Evolutionary conservation across 306 rosid genomes (phyloP).

Genomic region (Malus fusca): DNA sequence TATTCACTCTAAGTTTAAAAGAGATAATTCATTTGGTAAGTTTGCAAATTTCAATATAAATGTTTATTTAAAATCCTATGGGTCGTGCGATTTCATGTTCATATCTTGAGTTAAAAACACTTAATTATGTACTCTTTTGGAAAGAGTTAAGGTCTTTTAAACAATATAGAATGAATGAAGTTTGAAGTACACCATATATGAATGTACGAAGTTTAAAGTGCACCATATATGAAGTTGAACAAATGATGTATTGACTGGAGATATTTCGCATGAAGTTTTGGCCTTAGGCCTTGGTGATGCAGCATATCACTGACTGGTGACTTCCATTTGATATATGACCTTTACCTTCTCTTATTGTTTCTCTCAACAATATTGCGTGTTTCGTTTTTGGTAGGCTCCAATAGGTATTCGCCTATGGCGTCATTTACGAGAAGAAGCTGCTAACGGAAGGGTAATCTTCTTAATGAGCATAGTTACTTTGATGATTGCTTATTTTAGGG

Average conservation of each 20-base stretch:
- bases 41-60: neutral
- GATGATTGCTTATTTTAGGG: conserved; percentile 14
- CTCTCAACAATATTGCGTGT: conserved; percentile 8
- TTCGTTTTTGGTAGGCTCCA: conserved; percentile 63
- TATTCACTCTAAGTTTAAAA: conserved; percentile 40
- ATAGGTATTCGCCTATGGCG: conserved; percentile 67
- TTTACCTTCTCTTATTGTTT: neutral
- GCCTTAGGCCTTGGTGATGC: neutral
- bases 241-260: neutral
- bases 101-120: neutral
- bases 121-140: neutral
- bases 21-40: conserved; percentile 70
- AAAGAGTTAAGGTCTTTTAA: neutral
- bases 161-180: neutral
- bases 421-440: conserved; percentile 50
- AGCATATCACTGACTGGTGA: neutral
- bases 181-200: neutral
- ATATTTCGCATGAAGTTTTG: neutral
- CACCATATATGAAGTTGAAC: conserved; percentile 4
- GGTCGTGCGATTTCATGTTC: neutral
- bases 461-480: conserved; percentile 8
- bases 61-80: neutral
- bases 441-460: conserved; percentile 62
- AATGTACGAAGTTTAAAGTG: no score
- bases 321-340: neutral